Evolutionary conservation across 495 filamentous ascomycete genomes (phyloP).

Genomic region (Talaromyces liani): DNA sequence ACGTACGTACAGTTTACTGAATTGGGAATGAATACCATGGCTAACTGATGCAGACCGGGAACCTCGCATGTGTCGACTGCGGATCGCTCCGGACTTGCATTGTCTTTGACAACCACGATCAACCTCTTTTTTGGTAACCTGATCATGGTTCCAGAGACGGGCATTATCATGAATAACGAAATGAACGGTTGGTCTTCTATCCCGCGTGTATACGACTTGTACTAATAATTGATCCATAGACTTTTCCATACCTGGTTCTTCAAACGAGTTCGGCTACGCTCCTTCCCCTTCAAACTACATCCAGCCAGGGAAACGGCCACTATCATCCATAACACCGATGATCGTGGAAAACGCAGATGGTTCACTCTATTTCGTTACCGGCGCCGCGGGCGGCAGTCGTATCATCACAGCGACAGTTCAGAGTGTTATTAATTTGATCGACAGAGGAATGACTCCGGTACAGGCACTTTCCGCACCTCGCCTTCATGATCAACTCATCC

Average conservation of each 20-base stretch:
- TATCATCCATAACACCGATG: conserved; percentile 70
- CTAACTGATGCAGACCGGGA: conserved; percentile 39
- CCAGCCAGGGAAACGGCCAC: conserved; percentile 69
- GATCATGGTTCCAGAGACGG: conserved; percentile 73
- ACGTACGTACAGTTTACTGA: conserved; percentile 30
- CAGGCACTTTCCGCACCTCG: conserved; percentile 60
- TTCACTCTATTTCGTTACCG: conserved; percentile 60
- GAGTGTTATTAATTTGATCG: conserved; percentile 65
- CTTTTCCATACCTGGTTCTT: conserved; percentile 68
- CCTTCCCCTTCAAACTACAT: conserved; percentile 78
- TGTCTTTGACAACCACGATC: conserved; percentile 72
- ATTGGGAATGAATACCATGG: neutral
- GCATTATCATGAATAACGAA: conserved; percentile 87
- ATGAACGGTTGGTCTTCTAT: conserved; percentile 62
- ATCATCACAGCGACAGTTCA: conserved; percentile 84
- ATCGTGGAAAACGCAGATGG: conserved; percentile 65
- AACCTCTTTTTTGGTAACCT: conserved; percentile 78
- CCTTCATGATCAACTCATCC: conserved; percentile 78
- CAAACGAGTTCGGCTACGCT: conserved; percentile 75
- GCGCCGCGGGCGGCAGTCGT: conserved; percentile 76
- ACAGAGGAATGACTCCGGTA: conserved; percentile 47
- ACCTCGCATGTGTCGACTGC: conserved; percentile 69
- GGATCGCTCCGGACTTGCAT: conserved; percentile 60
- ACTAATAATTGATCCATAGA: conserved; percentile 20
- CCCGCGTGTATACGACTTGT: neutral